Conservation (phyloP, 1,284 basidiomycete genomes). For the Boletus smithii region DNA sequence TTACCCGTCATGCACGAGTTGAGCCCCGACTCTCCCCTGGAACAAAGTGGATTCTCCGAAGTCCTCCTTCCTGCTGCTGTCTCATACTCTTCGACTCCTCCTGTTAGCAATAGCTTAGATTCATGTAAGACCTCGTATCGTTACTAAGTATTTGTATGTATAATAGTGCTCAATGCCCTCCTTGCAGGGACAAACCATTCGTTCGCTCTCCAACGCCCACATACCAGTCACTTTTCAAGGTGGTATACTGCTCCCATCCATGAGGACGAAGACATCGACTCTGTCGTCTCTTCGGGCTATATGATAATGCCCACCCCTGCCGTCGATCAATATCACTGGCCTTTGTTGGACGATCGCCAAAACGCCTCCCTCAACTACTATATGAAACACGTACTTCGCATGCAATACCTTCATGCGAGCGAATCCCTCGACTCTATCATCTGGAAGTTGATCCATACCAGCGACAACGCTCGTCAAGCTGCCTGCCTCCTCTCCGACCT, state of each 20-base stretch:
- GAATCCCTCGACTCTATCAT: slow-evolving; percentile 49
- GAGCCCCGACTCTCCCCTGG: slow-evolving; percentile 37
- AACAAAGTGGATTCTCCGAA: slow-evolving; percentile 37
- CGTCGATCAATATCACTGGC: slow-evolving; percentile 16
- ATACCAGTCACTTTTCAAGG: slow-evolving; percentile 31
- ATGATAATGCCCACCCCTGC: slow-evolving; percentile 6
- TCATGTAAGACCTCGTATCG: slow-evolving; percentile 70
- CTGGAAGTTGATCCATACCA: slow-evolving; percentile 38
- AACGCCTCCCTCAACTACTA: slow-evolving; percentile 27
- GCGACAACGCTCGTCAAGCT: slow-evolving; percentile 47
- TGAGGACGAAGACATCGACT: slow-evolving; percentile 16
- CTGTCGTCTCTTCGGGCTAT: slow-evolving; percentile 25
- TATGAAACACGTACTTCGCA: slow-evolving; percentile 51
- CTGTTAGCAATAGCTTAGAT: slow-evolving; percentile 46
- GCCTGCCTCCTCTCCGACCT: slow-evolving; percentile 47
- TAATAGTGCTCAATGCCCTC: slow-evolving; percentile 68
- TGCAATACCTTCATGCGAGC: slow-evolving; percentile 67
- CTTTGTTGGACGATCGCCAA: slow-evolving; percentile 18
- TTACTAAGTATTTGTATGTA: slow-evolving; percentile 53
- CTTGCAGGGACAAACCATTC: slow-evolving; percentile 44
- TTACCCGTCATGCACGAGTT: slow-evolving; percentile 37
- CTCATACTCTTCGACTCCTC: slow-evolving; percentile 33
- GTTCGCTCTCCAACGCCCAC: slow-evolving; percentile 27
- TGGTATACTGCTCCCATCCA: slow-evolving; percentile 11
- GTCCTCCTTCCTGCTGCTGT: slow-evolving; percentile 40